Percentiles rank a stretch among this genome's conserved stretches.
These are phyloP conservation scores for Sideroxylon spinosum DNA, from an alignment of 179 eudicot species.

Conservation along the genomic window DNA sequence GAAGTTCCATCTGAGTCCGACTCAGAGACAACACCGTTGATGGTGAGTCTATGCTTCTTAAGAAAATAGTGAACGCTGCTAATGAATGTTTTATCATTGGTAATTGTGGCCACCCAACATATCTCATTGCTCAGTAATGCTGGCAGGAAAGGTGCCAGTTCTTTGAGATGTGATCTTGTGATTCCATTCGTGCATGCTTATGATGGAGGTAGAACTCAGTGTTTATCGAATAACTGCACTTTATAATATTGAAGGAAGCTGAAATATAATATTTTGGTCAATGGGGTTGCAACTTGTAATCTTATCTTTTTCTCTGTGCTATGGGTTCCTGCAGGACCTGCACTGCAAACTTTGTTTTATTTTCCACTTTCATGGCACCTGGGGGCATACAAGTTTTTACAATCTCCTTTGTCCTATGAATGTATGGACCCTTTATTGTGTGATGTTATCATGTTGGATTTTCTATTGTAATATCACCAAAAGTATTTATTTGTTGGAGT, in stretches of 20 bases:
- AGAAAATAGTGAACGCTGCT: not conserved
- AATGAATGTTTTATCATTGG: not conserved
- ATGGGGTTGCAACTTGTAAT: not conserved
- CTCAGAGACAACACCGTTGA: too few species aligned
- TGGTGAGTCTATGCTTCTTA: too few species aligned
- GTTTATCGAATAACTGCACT: not conserved
- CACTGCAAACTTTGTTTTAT: not conserved
- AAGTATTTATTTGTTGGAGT: not conserved
- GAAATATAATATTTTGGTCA: not conserved
- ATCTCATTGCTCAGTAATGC: constrained; percentile 12
- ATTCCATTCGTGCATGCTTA: constrained; percentile 8
- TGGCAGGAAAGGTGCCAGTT: constrained; percentile 20
- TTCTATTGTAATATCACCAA: not conserved
- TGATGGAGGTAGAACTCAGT: constrained; percentile 17
- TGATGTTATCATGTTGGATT: not conserved
- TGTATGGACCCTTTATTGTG: not conserved
- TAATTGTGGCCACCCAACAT: not conserved
- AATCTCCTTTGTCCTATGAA: not conserved
- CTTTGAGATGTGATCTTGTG: constrained; percentile 18
- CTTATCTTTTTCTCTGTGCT: not conserved
- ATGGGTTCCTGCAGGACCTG: not conserved
- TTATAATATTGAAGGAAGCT: not conserved
- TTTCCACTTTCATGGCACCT: not conserved
- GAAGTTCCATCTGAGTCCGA: too few species aligned
- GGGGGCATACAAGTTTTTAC: not conserved